phyloP scores from a whole-genome alignment of 768 basidiomycete species.

The Fomitopsis serialis region DNA sequence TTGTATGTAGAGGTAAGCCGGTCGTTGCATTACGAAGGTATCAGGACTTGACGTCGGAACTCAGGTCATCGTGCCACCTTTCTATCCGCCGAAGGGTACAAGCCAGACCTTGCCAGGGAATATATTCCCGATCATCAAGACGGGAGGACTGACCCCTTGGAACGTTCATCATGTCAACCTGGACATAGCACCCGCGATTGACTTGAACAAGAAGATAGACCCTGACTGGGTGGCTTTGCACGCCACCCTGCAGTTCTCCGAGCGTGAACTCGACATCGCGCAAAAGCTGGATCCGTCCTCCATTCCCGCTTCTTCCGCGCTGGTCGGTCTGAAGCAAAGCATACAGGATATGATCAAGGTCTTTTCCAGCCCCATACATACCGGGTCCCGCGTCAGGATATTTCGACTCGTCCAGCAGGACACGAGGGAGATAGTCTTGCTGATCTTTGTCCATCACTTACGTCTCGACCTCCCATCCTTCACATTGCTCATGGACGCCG shows the following conservation, averaged over 20 bases:
- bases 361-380: too few species aligned
- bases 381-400: background rate
- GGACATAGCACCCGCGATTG: slow-evolving; percentile 28
- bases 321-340: background rate
- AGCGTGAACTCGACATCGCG: slow-evolving; percentile 19
- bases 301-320: background rate
- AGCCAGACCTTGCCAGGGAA: slow-evolving; percentile 4
- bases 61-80: slow-evolving; percentile 26
- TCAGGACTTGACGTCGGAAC: slow-evolving; percentile 15
- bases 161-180: slow-evolving; percentile 37
- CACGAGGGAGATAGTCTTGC: background rate
- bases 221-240: slow-evolving; percentile 30
- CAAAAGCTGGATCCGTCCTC: background rate
- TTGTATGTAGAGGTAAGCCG: slow-evolving; percentile 36
- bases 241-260: slow-evolving; percentile 26
- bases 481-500: slow-evolving; percentile 48
- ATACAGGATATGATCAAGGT: background rate
- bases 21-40: background rate
- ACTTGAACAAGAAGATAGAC: slow-evolving; percentile 9
- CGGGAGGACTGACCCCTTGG: slow-evolving; percentile 18
- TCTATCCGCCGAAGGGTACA: slow-evolving; percentile 5
- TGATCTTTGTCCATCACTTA: slow-evolving; percentile 43
- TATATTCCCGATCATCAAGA: slow-evolving; percentile 25
- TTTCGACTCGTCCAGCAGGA: background rate
- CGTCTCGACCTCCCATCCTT: slow-evolving; percentile 43